These are phyloP conservation scores for Ophiosphaerella herpotricha DNA, from an alignment of 2,329 filamentous ascomycete genomes.

Conservation along the genomic window DNA sequence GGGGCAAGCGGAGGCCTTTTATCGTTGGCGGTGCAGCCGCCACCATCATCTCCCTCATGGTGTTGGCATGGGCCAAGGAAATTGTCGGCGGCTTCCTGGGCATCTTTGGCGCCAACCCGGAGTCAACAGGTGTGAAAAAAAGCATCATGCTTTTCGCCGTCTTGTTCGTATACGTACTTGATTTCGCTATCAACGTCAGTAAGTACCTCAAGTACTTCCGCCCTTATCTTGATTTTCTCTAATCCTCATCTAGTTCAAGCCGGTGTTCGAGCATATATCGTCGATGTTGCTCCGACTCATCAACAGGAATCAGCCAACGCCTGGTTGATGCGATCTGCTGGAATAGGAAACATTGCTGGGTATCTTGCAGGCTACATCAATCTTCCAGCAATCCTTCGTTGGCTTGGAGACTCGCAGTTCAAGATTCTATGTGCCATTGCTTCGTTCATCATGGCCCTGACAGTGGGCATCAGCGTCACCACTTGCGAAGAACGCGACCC, in stretches of 20 bases:
- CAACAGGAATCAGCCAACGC: slow-evolving; percentile 94
- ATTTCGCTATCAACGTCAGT: slow-evolving; percentile 94
- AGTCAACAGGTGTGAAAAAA: slow-evolving; percentile 66
- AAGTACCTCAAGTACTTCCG: slow-evolving; percentile 31
- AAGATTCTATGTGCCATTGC: slow-evolving; percentile 89
- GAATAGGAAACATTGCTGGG: slow-evolving; percentile 87
- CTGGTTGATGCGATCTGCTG: slow-evolving; percentile 86
- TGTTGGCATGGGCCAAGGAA: slow-evolving; percentile 57
- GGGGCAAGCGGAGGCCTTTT: slow-evolving; percentile 58
- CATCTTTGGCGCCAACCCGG: slow-evolving; percentile 71
- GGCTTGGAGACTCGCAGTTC: slow-evolving; percentile 87
- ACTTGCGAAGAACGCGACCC: slow-evolving; percentile 81
- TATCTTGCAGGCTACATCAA: slow-evolving; percentile 87
- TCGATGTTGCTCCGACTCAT: slow-evolving; percentile 88
- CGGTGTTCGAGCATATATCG: slow-evolving; percentile 86
- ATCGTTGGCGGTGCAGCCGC: slow-evolving; percentile 56
- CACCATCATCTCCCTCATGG: slow-evolving; percentile 56
- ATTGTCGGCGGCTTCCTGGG: slow-evolving; percentile 67
- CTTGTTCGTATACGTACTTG: slow-evolving; percentile 83
- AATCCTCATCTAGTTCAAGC: slow-evolving; percentile 71
- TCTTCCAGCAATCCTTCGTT: slow-evolving; percentile 74
- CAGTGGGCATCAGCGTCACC: slow-evolving; percentile 71
- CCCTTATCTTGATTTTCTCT: neutral
- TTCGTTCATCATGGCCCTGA: slow-evolving; percentile 70
- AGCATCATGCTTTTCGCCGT: slow-evolving; percentile 79